Evolutionary conservation across 805 yeast genomes (phyloP), one percentile per base, ranked within the genome.

Genomic region (Ogataea trehaloabstinens): DNA sequence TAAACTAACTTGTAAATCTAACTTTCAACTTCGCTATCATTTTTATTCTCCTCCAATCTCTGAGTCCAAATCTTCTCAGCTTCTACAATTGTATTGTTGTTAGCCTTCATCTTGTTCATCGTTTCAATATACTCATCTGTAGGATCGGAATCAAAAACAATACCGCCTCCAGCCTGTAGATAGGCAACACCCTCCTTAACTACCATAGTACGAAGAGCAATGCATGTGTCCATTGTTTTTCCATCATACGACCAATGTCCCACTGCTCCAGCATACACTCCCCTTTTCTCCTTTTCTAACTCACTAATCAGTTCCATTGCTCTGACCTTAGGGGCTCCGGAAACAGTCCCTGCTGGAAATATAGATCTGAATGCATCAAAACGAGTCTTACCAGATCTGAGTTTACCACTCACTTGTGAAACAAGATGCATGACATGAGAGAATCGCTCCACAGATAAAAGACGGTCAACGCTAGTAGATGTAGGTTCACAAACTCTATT

Each of bases 101-200:
- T 93, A 40, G 98, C 95, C 68, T 74, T 80, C 95, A 93, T 89
- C 70, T 93, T 93, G 72, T 93, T 93, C 84, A 93, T 82, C 2
- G 98, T 93, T 69, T 93, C 99, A 34, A 89, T 70, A 62, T 89
- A 93, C 68, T 93, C 99, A 46, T 91, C 99, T 54, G 82, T 80
- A 40, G 95, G 95, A 61, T 93, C 97, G 47, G 95, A 84, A 61
- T 93, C 99, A 60, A 71, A 82, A 18, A 93, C 99, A 60, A 93
- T 93, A 43, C 99, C 99, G 40, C 99, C 99, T 48, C 99, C 99
- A 2, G 99, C 98, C 70, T 93, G 99, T 52, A 93, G 71, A 55
- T 89, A 91, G 0, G 96, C 97, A 37, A 77, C 71, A 19, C 90
- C 91, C 51, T 91, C 87, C 59, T 93, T 93, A 58, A 77, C 83